Conservation (phyloP, 2,329 filamentous ascomycete genomes). For the Lanzia echinophila region DNA sequence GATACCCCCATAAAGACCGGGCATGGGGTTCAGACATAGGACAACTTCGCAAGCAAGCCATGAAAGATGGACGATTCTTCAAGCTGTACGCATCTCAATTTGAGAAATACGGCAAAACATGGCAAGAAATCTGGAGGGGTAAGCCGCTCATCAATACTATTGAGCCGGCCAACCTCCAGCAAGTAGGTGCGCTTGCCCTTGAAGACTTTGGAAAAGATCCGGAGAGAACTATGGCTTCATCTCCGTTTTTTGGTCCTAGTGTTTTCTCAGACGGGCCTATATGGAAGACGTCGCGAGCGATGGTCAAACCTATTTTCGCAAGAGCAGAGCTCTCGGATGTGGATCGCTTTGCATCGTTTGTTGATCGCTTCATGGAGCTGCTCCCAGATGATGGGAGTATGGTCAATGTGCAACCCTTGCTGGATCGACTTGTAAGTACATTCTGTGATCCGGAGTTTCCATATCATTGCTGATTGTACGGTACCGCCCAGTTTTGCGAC, state of each 20-base stretch:
- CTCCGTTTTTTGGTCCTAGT: slow-evolving; percentile 8
- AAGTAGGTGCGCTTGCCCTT: background rate
- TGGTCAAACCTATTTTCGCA: slow-evolving; percentile 6
- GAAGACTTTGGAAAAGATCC: slow-evolving; percentile 34
- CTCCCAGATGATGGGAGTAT: background rate
- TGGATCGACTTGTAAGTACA: slow-evolving; percentile 2
- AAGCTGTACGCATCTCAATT: background rate
- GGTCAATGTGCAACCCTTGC: slow-evolving; percentile 6
- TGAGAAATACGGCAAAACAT: slow-evolving; percentile 3
- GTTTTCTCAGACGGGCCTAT: slow-evolving; percentile 4
- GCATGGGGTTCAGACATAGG: background rate
- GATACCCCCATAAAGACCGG: background rate
- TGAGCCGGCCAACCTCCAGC: background rate
- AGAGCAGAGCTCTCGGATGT: slow-evolving; percentile 4
- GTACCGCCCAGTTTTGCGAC: slow-evolving; percentile 7
- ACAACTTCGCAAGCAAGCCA: background rate
- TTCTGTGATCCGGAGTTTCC: background rate
- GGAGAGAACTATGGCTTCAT: slow-evolving; percentile 36
- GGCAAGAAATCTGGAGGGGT: background rate
- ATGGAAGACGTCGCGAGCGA: slow-evolving; percentile 5
- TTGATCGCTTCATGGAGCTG: background rate
- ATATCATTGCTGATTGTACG: background rate
- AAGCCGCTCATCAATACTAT: slow-evolving; percentile 1
- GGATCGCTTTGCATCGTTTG: background rate
- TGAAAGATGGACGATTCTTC: background rate